Evolutionary conservation across 2,329 filamentous ascomycete genomes (phyloP).

Genomic region (Exophiala calicioides): DNA sequence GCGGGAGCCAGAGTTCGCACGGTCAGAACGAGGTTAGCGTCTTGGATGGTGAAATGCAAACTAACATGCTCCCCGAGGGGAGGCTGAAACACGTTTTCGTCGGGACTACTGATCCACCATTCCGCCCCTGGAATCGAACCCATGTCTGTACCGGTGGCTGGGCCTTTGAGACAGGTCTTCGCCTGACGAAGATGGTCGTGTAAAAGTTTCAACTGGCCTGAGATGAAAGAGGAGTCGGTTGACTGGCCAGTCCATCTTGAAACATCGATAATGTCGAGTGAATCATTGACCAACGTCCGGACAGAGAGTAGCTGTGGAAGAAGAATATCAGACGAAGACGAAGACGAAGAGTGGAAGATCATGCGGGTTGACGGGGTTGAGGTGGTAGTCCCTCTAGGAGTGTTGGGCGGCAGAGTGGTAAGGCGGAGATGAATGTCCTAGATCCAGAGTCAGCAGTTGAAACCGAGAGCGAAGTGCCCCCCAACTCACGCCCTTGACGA

Average conservation of each 20-base stretch:
- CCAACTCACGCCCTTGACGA: constrained; percentile 79
- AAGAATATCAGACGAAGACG: constrained; percentile 58
- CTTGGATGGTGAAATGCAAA: constrained; percentile 68
- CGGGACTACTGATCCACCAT: constrained; percentile 59
- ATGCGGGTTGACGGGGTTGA: constrained; percentile 52
- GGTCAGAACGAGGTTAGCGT: constrained; percentile 69
- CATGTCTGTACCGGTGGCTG: constrained; percentile 19
- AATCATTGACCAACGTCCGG: constrained; percentile 75
- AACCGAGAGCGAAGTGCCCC: constrained; percentile 1
- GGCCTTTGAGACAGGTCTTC: constrained; percentile 59
- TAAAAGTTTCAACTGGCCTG: constrained; percentile 58
- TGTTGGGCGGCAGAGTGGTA: constrained; percentile 60
- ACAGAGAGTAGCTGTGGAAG: constrained; percentile 72
- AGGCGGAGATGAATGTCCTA: constrained; percentile 77
- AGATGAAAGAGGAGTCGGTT: constrained; percentile 59
- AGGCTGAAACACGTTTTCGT: constrained; percentile 65
- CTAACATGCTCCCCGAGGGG: constrained; percentile 68
- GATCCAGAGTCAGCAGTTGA: neutral
- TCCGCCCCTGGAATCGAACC: constrained; percentile 41
- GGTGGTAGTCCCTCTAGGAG: constrained; percentile 35
- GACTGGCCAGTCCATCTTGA: constrained; percentile 71
- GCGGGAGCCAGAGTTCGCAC: constrained; percentile 70
- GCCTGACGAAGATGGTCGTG: constrained; percentile 63
- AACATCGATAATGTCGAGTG: constrained; percentile 78
- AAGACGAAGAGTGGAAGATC: constrained; percentile 56